Base-by-base conservation (phyloP, 129 eudicot genomes). In the Ambrosia trifida region DNA sequence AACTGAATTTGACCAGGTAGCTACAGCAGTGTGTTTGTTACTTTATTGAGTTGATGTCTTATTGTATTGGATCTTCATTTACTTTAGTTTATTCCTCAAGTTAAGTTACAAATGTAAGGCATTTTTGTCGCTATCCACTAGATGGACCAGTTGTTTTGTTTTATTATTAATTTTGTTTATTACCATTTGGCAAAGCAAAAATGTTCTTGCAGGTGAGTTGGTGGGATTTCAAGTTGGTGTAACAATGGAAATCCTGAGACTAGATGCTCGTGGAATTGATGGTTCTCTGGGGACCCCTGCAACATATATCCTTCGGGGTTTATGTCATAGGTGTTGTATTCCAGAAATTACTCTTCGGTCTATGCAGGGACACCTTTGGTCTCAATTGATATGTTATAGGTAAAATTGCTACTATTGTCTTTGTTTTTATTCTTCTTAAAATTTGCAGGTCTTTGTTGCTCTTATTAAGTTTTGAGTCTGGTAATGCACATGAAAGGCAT, bases 151-250 rank as follows among this genome's bases (percentile, higher is more conserved):
- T n/a, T n/a, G n/a, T n/a, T n/a, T n/a, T n/a, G n/a, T n/a, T n/a
- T n/a, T n/a, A n/a, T n/a, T n/a, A n/a, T n/a, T n/a, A n/a, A n/a
- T n/a, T n/a, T n/a, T n/a, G n/a, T n/a, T n/a, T n/a, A n/a, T n/a
- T n/a, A n/a, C n/a, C n/a, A n/a, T n/a, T n/a, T n/a, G n/a, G n/a
- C n/a, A n/a, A n/a, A n/a, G n/a, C 31, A 41, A 47, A 54, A 44
- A 32, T 72, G 14, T 4, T 28, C 2, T 81, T 73, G 66, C 67
- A 92, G 98, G 99, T 56, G 99, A 94, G 86, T 93, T 94, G 73
- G 84, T 79, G 11, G 74, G 96, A 30, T 94, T 94, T 73, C 97
- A 94, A 85, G 86, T 90, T 64, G 97, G 99, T 68, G 94, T 90
- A 35, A 94, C 99, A 5, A 76, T 94, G 92, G 99, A 94, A 81